Evolutionary conservation across 2,329 filamentous ascomycete species (phyloP), one percentile per base, ranked within the genome.

Genomic region (Colletotrichum horii): DNA sequence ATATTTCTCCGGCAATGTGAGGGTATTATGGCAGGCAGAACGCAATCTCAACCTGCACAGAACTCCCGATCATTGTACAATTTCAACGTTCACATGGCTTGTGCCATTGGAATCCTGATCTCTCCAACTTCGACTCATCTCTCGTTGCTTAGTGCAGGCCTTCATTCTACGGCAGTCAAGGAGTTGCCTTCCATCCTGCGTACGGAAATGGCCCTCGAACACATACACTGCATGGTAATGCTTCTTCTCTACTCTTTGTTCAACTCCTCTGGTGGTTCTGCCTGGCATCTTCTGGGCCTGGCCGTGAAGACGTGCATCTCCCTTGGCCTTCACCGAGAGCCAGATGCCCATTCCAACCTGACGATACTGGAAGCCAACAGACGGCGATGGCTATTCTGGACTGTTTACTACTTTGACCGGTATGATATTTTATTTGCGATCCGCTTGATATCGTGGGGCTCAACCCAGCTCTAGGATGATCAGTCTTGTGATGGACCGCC

Each of bases 361-460:
- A 62, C 70, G 11, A 16, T 22, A 14, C 12, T 36, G 11, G 64
- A 72, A 14, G 26, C 34, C 9, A 62, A 68, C 16, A 68, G 60
- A 15, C 56, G 32, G 19, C 60, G 58, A 36, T 76, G 70, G 74
- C n/a, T 76, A 22, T 76, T 76, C 19, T 76, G 74, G 74, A 76
- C 38, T 14, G 64, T 76, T 12, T 76, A 76, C 30, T 66, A 26
- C 8, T 56, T 73, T 8, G 70, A 76, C 30, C 74, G 74, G 74
- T 76, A 52, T n/a, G 11, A 11, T 32, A 8, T 19, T 5, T 43
- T 52, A 12, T 2, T 52, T 52, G 6, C 14, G 43, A 52, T 14
- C 24, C n/a, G 14, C 12, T 22, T 52, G 22, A 11, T 24, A 11
- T 52, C 8, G 11, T 14, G 43, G 43, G n/a, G 19, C 43, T 52